Percentiles rank a stretch among this genome's conserved stretches.
Conservation (phyloP, 768 basidiomycete genomes). For the Clitopilus passeckerianus region DNA sequence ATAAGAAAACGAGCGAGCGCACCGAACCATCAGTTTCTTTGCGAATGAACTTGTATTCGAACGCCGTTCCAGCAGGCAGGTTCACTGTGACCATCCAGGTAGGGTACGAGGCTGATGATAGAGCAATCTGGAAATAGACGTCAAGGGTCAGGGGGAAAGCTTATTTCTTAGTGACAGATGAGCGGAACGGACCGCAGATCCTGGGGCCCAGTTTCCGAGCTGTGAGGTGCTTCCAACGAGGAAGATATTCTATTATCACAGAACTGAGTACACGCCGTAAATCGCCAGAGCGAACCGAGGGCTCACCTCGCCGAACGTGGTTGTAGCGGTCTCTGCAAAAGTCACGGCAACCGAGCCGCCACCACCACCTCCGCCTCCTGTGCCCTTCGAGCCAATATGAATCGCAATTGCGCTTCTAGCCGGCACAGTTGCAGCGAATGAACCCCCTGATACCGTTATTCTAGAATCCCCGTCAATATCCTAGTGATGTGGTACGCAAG, state of each 20-base stretch:
- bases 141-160: neutral
- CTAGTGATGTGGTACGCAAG: neutral
- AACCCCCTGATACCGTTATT: slow-evolving; percentile 43
- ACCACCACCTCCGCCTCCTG: slow-evolving; percentile 16
- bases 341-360: slow-evolving; percentile 31
- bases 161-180: neutral
- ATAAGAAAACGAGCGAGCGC: slow-evolving; percentile 13
- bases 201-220: slow-evolving; percentile 47
- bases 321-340: slow-evolving; percentile 52
- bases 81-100: slow-evolving; percentile 46
- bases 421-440: slow-evolving; percentile 43
- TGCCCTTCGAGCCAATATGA: slow-evolving; percentile 39
- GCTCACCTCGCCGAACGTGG: slow-evolving; percentile 51
- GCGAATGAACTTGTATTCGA: slow-evolving; percentile 60
- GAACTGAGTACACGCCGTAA: neutral
- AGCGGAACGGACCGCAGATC: slow-evolving; percentile 33
- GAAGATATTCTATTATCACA: slow-evolving; percentile 48
- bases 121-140: slow-evolving; percentile 31
- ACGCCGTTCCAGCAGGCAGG: slow-evolving; percentile 43
- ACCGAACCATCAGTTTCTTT: slow-evolving; percentile 49
- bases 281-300: neutral
- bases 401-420: slow-evolving; percentile 53
- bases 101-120: slow-evolving; percentile 49
- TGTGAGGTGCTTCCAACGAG: slow-evolving; percentile 52
- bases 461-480: slow-evolving; percentile 19